Percentiles rank a stretch among this genome's conserved stretches.
Evolutionary conservation across 2,329 filamentous ascomycete species (phyloP).

Genomic region (Calonectria naviculata): DNA sequence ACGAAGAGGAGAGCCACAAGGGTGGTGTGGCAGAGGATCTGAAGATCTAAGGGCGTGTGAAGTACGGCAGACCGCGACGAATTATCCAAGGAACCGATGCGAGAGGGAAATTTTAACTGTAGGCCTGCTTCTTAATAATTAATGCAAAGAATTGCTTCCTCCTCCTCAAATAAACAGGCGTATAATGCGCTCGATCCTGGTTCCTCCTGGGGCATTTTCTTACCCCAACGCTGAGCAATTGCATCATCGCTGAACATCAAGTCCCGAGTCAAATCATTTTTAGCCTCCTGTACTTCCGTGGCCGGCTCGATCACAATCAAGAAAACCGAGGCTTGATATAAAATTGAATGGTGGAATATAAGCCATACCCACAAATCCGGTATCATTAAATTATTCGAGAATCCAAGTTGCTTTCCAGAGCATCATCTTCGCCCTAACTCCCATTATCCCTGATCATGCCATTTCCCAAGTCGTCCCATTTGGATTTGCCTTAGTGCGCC

Average conservation of each 20-base stretch:
- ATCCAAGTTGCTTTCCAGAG: background rate
- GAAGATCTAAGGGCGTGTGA: background rate
- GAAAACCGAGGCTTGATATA: background rate
- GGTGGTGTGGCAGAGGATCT: background rate
- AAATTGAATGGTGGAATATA: background rate
- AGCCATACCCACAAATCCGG: too few relatives aligned
- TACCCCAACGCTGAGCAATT: too few relatives aligned
- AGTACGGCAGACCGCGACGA: background rate
- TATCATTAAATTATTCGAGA: background rate
- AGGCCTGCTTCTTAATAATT: background rate
- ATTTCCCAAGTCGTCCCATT: background rate
- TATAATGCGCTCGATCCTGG: too few relatives aligned
- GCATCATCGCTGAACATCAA: too few relatives aligned
- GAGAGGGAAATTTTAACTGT: background rate
- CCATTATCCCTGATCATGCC: background rate
- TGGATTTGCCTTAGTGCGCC: background rate
- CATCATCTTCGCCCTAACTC: background rate
- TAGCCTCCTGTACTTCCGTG: too few relatives aligned
- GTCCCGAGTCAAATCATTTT: too few relatives aligned
- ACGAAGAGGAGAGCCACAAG: background rate
- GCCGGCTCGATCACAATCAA: too few relatives aligned
- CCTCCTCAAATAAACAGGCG: too few relatives aligned
- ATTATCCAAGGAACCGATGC: background rate
- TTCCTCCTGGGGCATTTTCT: too few relatives aligned
- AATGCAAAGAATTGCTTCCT: background rate